Evolutionary conservation across 129 eudicot genomes (phyloP).

Genomic region (Flaveria robusta): DNA sequence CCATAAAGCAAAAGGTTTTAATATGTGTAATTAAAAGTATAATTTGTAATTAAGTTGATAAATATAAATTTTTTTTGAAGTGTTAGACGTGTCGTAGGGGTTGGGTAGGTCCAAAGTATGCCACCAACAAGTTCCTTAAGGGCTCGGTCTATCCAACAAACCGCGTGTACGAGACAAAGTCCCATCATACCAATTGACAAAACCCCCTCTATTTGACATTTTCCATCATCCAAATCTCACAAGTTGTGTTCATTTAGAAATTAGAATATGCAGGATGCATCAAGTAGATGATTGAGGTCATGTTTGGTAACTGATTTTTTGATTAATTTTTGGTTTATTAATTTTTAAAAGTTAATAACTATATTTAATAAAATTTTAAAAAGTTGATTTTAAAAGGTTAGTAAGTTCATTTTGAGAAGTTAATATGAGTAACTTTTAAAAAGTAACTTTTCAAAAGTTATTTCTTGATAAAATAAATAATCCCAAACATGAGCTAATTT

Average conservation of each 20-base stretch:
- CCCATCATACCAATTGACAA: constrained; percentile 5
- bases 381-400: too few species aligned
- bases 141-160: constrained; percentile 37
- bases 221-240: constrained; percentile 15
- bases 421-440: too few species aligned
- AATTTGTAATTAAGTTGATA: not conserved
- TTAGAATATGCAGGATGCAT: not conserved
- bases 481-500: too few species aligned
- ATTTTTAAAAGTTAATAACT: too few species aligned
- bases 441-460: too few species aligned
- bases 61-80: not conserved
- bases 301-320: too few species aligned
- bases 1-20: not conserved
- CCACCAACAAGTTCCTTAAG: constrained; percentile 19
- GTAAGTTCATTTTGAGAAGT: too few species aligned
- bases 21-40: not conserved
- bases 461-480: too few species aligned
- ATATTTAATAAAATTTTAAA: too few species aligned
- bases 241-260: not conserved
- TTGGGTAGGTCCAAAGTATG: constrained; percentile 32
- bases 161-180: constrained; percentile 43
- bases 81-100: constrained; percentile 17
- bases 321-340: too few species aligned
- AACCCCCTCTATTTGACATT: constrained; percentile 12
- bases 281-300: too few species aligned